Evolutionary conservation across 192 early-diverging fungal genomes (phyloP).

Genomic region (Chytriomyces sp.): DNA sequence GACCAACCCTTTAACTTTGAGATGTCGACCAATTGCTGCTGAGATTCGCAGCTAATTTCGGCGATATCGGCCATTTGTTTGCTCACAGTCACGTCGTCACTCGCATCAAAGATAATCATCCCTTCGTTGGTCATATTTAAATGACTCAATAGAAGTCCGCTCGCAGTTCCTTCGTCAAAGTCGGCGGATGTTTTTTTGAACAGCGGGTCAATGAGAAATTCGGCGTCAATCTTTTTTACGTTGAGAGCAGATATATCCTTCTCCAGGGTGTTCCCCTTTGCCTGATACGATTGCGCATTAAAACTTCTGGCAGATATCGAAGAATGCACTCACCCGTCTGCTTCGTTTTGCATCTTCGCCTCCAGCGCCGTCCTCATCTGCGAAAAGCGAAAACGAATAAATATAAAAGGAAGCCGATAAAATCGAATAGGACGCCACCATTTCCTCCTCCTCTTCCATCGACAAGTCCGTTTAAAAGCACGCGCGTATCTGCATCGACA

Average conservation of each 20-base stretch:
- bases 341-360: constrained; percentile 28
- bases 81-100: constrained; percentile 67
- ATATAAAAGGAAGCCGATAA: background rate
- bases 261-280: constrained; percentile 68
- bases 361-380: constrained; percentile 25
- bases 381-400: constrained; percentile 4
- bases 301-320: background rate
- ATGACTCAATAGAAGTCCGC: constrained; percentile 89
- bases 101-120: constrained; percentile 94
- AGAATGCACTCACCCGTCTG: constrained; percentile 2
- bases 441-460: constrained; percentile 53
- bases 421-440: background rate
- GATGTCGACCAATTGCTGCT: constrained; percentile 43
- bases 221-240: constrained; percentile 86
- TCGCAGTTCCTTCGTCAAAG: constrained; percentile 96
- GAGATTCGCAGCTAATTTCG: constrained; percentile 23
- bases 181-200: constrained; percentile 98
- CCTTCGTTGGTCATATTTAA: constrained; percentile 77
- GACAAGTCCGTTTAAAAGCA: constrained; percentile 84
- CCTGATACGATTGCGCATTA: constrained; percentile 7
- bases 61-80: constrained; percentile 25
- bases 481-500: constrained; percentile 89
- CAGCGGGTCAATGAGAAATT: constrained; percentile 91
- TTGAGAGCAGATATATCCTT: constrained; percentile 81
- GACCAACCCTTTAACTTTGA: constrained; percentile 48